Evolutionary conservation across 345 rosid genomes (phyloP).

Genomic region (Rhodamnia rubescens): DNA sequence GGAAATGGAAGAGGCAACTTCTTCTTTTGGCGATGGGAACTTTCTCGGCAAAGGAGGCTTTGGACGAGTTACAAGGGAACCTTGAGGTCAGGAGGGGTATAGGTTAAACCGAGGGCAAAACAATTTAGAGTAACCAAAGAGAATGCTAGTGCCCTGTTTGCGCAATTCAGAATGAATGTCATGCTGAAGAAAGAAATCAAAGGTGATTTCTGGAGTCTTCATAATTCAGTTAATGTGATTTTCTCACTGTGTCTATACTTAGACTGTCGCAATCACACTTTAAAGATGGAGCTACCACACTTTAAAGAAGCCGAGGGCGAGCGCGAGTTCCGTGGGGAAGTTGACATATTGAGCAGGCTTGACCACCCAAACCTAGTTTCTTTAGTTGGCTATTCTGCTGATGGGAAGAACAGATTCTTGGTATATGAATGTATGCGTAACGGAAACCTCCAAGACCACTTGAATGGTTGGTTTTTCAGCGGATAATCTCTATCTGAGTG

Average conservation of each 20-base stretch:
- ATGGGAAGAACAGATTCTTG: conserved; percentile 85
- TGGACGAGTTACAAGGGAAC: conserved; percentile 81
- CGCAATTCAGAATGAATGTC: background rate
- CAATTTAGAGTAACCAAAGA: background rate
- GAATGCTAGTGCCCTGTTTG: background rate
- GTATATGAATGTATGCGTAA: conserved; percentile 85
- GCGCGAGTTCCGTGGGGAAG: conserved; percentile 88
- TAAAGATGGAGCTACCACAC: conserved; percentile 87
- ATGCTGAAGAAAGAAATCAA: background rate
- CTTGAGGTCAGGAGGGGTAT: conserved; percentile 81
- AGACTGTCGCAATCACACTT: conserved; percentile 96
- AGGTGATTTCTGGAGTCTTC: background rate
- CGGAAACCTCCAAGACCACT: no score
- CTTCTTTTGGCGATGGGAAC: conserved; percentile 57
- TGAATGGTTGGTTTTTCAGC: conserved; percentile 48
- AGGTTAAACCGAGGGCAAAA: background rate
- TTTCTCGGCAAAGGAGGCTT: conserved; percentile 85
- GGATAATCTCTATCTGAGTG: background rate
- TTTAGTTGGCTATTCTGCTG: conserved; percentile 86
- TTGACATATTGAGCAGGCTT: conserved; percentile 90
- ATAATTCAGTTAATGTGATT: background rate
- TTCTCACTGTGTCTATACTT: background rate
- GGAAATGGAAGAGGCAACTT: conserved; percentile 89
- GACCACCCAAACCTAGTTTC: conserved; percentile 87
- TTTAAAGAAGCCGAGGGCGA: conserved; percentile 85